A percentile compares a stretch with the other conserved stretches of the same genome.
Conservation (phyloP, 2,329 filamentous ascomycete species). For the Capronia americana region DNA sequence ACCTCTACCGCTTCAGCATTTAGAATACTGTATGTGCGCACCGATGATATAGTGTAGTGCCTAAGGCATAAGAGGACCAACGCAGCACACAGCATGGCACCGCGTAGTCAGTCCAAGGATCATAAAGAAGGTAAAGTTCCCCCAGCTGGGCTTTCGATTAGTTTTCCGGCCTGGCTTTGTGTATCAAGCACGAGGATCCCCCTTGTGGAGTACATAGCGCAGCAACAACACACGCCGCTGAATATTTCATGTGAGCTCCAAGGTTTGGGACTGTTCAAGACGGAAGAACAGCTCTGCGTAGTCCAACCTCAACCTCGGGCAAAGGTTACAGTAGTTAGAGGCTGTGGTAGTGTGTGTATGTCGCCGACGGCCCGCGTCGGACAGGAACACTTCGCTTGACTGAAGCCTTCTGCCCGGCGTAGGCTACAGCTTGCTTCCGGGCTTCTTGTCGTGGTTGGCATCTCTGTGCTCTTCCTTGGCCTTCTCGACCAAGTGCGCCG, state of each 20-base stretch:
- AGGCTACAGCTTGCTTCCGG: slow-evolving; percentile 7
- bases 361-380: neutral
- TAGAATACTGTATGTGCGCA: no score
- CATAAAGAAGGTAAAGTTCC: no score
- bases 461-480: neutral
- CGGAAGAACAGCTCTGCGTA: neutral
- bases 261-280: neutral
- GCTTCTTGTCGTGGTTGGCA: neutral
- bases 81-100: no score
- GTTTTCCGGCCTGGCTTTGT: neutral
- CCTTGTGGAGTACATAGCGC: neutral
- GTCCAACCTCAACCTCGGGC: neutral
- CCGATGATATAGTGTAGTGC: no score
- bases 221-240: no score
- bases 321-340: neutral
- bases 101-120: no score
- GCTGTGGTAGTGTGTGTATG: neutral
- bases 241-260: neutral
- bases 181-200: neutral
- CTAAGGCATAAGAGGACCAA: no score
- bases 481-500: slow-evolving; percentile 8
- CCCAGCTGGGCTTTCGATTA: no score
- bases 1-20: no score
- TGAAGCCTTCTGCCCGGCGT: neutral
- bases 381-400: neutral